These are phyloP conservation scores for Acrocalymma vagum DNA, from an alignment of 2,329 filamentous ascomycete species.

Conservation along the genomic window DNA sequence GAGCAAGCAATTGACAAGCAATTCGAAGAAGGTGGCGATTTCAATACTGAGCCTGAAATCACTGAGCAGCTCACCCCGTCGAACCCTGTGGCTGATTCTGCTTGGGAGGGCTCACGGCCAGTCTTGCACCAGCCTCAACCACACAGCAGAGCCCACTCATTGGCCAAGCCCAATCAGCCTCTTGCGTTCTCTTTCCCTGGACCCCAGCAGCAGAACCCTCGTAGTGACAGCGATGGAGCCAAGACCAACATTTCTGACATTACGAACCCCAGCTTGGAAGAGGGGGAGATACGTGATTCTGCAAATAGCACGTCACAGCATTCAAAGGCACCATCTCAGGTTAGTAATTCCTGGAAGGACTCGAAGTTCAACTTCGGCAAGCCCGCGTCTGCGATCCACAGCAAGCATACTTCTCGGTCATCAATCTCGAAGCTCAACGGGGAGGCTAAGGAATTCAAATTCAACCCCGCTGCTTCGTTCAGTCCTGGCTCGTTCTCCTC, in stretches of 20 bases:
- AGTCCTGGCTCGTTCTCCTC: conserved; percentile 55
- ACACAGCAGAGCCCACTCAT: conserved; percentile 76
- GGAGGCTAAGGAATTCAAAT: conserved; percentile 85
- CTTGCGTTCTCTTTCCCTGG: conserved; percentile 39
- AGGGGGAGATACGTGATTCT: conserved; percentile 33
- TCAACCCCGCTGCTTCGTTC: conserved; percentile 66
- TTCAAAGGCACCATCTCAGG: conserved; percentile 46
- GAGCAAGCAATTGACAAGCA: conserved; percentile 82
- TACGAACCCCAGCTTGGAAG: conserved; percentile 49
- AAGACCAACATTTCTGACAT: conserved; percentile 50
- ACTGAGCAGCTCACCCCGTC: conserved; percentile 35
- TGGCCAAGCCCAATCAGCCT: conserved; percentile 68
- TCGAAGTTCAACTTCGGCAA: conserved; percentile 44
- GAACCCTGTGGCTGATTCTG: conserved; percentile 33
- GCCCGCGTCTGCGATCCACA: conserved; percentile 41
- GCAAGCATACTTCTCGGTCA: conserved; percentile 72
- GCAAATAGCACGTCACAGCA: conserved; percentile 38
- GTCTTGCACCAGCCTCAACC: conserved; percentile 76
- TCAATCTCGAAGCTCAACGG: conserved; percentile 86
- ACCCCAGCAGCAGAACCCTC: conserved; percentile 35
- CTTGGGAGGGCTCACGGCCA: conserved; percentile 43
- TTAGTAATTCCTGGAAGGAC: conserved; percentile 47
- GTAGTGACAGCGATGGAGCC: conserved; percentile 49
- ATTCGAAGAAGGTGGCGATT: conserved; percentile 75
- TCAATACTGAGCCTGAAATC: conserved; percentile 65